Percentiles rank a stretch among this genome's conserved stretches.
Conservation (phyloP, 805 yeast genomes). For the Metschnikowia aberdeeniae region DNA sequence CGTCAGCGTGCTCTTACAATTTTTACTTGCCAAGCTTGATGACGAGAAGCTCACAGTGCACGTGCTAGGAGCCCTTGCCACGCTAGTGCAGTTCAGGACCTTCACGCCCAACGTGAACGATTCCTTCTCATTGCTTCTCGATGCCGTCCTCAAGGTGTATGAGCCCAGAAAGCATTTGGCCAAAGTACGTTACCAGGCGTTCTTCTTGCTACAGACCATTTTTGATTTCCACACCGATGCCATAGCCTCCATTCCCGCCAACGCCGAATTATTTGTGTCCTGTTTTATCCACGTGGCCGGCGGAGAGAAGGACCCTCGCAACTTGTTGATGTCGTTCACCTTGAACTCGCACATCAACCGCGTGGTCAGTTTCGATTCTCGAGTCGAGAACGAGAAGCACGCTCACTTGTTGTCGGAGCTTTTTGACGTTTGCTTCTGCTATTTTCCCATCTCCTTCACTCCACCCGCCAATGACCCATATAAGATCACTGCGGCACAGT, state of each 20-base stretch:
- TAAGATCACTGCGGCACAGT: conserved; percentile 67
- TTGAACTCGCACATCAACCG: conserved; percentile 47
- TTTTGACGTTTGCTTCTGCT: conserved; percentile 88
- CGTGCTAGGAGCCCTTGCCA: conserved; percentile 50
- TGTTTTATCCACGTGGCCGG: conserved; percentile 65
- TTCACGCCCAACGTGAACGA: conserved; percentile 31
- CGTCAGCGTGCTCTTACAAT: conserved; percentile 48
- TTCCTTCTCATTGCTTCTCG: conserved; percentile 36
- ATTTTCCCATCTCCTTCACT: conserved; percentile 92
- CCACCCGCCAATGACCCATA: conserved; percentile 91
- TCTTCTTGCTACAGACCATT: conserved; percentile 43
- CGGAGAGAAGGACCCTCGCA: conserved; percentile 94
- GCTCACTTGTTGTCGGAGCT: conserved; percentile 54
- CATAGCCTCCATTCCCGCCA: conserved; percentile 13
- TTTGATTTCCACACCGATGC: conserved; percentile 25
- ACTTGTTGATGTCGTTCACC: conserved; percentile 66
- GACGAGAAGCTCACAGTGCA: conserved; percentile 55
- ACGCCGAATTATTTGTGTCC: conserved; percentile 44
- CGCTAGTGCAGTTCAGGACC: conserved; percentile 50
- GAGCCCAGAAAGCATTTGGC: conserved; percentile 59
- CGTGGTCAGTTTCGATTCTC: conserved; percentile 27
- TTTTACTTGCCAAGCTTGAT: conserved; percentile 61
- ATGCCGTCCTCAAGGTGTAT: conserved; percentile 28
- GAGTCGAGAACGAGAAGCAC: conserved; percentile 28
- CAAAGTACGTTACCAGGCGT: conserved; percentile 55